These are phyloP conservation scores for Prunus kanzakura DNA, from an alignment of 306 rosid genomes.

Conservation along the genomic window DNA sequence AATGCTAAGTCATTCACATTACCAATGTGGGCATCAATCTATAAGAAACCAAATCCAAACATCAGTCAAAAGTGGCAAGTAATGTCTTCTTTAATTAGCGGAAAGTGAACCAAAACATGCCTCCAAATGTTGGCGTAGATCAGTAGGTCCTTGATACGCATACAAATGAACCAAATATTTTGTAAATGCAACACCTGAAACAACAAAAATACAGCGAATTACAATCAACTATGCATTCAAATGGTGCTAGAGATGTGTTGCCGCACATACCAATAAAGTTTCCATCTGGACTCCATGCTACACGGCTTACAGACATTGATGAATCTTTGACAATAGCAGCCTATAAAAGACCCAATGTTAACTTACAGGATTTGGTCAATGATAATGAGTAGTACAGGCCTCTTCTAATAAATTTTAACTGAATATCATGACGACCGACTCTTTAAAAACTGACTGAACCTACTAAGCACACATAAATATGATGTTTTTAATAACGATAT, in stretches of 20 bases:
- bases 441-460: background rate
- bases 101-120: constrained; percentile 26
- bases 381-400: background rate
- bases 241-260: background rate
- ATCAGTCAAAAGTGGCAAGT: constrained; percentile 19
- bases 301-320: constrained; percentile 52
- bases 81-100: constrained; percentile 20
- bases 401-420: background rate
- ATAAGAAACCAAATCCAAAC: constrained; percentile 12
- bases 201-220: constrained; percentile 26
- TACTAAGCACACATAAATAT: background rate
- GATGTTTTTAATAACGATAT: background rate
- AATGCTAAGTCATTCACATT: constrained; percentile 24
- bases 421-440: background rate
- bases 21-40: constrained; percentile 21
- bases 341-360: constrained; percentile 27
- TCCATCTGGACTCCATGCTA: constrained; percentile 72
- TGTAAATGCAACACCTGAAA: constrained; percentile 62
- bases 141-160: constrained; percentile 47
- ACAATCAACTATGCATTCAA: constrained; percentile 5
- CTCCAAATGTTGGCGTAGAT: constrained; percentile 54
- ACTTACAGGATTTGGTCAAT: background rate
- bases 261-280: constrained; percentile 55
- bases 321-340: constrained; percentile 47
- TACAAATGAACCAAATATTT: constrained; percentile 66